Evolutionary conservation across 2,329 filamentous ascomycete species (phyloP), one percentile per base, ranked within the genome.

Genomic region (Penicillium sp.): DNA sequence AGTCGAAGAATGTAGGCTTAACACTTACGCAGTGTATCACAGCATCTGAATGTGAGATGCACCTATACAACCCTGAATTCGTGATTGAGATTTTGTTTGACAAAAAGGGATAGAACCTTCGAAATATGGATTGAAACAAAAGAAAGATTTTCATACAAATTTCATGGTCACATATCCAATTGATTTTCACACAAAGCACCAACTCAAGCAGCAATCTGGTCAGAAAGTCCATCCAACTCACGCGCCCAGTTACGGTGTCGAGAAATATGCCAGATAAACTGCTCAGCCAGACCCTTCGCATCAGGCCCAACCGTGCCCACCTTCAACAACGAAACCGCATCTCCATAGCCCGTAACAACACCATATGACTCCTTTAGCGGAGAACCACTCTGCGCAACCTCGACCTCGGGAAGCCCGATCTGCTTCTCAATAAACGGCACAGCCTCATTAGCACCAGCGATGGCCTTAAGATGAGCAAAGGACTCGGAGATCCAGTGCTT

Each of bases 391-490:
- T 60, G 47, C 5, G 72, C 68, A 46, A 65, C 61, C 26, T 64
- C 54, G 5, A 74, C 66, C 13, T 66, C 64, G 10, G 66, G 58
- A 18, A 72, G 50, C 5, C 59, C 63, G 20, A 72, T 69, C 43
- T 71, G 69, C 18, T 55, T 56, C 56, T 63, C 55, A 7, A 74
- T 69, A 29, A 74, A 68, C 2, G 64, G 52, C 7, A 72, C 70
- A 10, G 66, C 70, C 53, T 74, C 71, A 38, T 88, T 89, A 0
- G 86, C 85, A 0, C 86, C 89, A 1, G 85, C 89, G 43, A 94
- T 88, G 1, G 88, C 77, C 79, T 93, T 93, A 51, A 92, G 80
- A 58, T 94, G 90, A 0, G 89, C 89, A 61, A 92, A 94, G 0
- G 89, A 87, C 72, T 94, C 90, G 2, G 88, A 83, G 2, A 93